Conservation (phyloP, 2,329 filamentous ascomycete genomes). For the Clarireedia hainanense region DNA sequence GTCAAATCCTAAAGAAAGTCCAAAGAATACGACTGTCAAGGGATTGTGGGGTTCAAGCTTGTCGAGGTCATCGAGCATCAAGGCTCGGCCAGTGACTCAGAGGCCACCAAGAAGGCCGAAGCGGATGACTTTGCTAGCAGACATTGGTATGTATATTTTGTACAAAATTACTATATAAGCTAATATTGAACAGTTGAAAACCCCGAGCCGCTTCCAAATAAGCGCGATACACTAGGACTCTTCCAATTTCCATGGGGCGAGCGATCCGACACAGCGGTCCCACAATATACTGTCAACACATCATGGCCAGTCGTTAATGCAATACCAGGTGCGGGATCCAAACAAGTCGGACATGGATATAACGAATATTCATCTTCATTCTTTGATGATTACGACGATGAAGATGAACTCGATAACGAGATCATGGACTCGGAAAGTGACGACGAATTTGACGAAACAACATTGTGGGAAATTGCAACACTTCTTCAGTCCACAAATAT, state of each 20-base stretch:
- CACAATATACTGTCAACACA: conserved; percentile 33
- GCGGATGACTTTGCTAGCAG: conserved; percentile 51
- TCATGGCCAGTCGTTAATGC: conserved; percentile 16
- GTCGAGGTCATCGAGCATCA: conserved; percentile 23
- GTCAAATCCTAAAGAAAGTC: conserved; percentile 19
- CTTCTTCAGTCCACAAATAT: conserved; percentile 45
- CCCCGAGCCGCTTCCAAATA: conserved; percentile 50
- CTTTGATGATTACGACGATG: conserved; percentile 53
- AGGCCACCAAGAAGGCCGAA: conserved; percentile 47
- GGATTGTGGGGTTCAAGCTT: conserved; percentile 26
- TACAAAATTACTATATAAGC: background rate
- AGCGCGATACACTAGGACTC: conserved; percentile 52
- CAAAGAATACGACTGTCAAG: conserved; percentile 13
- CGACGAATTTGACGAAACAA: conserved; percentile 48
- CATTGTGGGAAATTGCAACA: conserved; percentile 56
- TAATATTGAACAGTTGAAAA: conserved; percentile 39
- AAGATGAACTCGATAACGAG: conserved; percentile 29
- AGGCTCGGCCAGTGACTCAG: conserved; percentile 39
- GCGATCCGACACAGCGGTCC: conserved; percentile 45
- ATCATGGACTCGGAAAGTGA: conserved; percentile 28
- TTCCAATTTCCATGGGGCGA: conserved; percentile 62
- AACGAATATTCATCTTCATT: conserved; percentile 34
- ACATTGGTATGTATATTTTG: conserved; percentile 37
- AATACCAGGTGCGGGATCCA: conserved; percentile 21
- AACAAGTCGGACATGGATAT: conserved; percentile 19